Conservation (phyloP, 768 basidiomycete species). For the Termitomyces titanicus region DNA sequence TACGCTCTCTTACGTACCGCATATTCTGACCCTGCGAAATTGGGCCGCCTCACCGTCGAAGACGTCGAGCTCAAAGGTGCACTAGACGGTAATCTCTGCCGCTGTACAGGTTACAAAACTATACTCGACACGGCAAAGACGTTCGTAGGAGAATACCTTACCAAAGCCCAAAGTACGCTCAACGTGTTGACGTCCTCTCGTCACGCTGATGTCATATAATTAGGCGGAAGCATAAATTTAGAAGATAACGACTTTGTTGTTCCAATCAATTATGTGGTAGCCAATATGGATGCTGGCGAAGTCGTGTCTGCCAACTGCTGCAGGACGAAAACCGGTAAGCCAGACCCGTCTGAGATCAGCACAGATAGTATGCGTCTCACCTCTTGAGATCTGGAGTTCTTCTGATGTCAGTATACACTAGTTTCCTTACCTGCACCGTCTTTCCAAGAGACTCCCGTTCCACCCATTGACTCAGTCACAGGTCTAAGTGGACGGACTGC, state of each 20-base stretch:
- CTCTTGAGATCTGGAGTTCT: not conserved
- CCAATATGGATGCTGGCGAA: conserved; percentile 13
- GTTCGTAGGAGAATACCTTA: conserved; percentile 14
- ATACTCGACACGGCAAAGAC: conserved; percentile 15
- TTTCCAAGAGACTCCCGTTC: not conserved
- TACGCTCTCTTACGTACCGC: conserved; percentile 15
- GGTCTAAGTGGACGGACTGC: conserved; percentile 1
- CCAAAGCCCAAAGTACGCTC: conserved; percentile 4
- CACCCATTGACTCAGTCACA: not conserved
- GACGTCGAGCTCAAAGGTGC: conserved; percentile 15
- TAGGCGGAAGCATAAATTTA: not conserved
- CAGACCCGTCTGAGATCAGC: not conserved
- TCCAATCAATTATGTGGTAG: conserved; percentile 12
- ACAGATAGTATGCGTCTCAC: conserved; percentile 3
- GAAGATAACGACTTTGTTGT: conserved; percentile 6
- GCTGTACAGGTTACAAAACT: conserved; percentile 16
- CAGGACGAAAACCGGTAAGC: not conserved
- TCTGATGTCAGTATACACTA: not conserved
- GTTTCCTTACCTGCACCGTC: not conserved
- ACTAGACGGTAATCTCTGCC: conserved; percentile 15
- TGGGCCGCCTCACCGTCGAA: conserved; percentile 11
- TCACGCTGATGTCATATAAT: not conserved
- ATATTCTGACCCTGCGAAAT: conserved; percentile 13
- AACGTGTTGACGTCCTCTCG: not conserved
- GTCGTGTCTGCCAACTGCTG: conserved; percentile 2